Evolutionary conservation across 352 stramenopile genomes (phyloP), one percentile per base, ranked within the genome.

Genomic region (Aphanomyces euteiches): DNA sequence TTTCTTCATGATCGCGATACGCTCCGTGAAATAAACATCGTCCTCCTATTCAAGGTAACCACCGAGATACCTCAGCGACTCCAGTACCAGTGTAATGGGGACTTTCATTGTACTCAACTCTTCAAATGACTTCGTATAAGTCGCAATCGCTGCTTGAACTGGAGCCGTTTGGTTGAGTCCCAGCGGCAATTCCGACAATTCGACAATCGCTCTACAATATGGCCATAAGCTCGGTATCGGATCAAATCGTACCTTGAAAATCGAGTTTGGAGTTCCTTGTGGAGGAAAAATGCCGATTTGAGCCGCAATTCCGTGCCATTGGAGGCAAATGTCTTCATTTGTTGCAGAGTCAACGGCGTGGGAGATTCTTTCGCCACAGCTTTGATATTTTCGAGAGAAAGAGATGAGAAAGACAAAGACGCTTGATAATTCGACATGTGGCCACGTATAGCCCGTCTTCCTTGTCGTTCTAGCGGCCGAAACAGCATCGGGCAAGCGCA

Each of bases 251-350:
- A 87, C 80, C 82, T 78, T 64, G 86, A 83, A 64, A 91, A 92
- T 45, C 86, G 83, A 37, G 87, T 81, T 64, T 89, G 83, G 28
- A 93, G 82, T 74, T 93, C 86, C 45, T 87, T 87, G 72, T 92
- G 86, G 48, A 93, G 74, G 66, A 93, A 93, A 37, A 75, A 81
- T 39, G 82, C 78, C 4, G 81, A 83, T 40, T 89, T 73, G 63
- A 93, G 73, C 17, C 81, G 80, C 67, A 87, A 73, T 43, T 91
- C 88, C 58, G 78, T 76, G 13, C 75, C 79, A 21, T 77, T 79
- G 53, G 87, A 80, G n/a, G 86, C 78, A 47, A 90, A 92, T 50
- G 77, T 80, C 68, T 87, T 86, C 86, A 93, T 93, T 66, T 93
- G 86, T 67, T 82, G 86, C 60, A 93, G 76, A 28, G 83, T 88